A percentile compares a stretch with the other conserved stretches of the same genome.
phyloP scores from a whole-genome alignment of 129 eudicot genomes.

The Flaveria linearis region DNA sequence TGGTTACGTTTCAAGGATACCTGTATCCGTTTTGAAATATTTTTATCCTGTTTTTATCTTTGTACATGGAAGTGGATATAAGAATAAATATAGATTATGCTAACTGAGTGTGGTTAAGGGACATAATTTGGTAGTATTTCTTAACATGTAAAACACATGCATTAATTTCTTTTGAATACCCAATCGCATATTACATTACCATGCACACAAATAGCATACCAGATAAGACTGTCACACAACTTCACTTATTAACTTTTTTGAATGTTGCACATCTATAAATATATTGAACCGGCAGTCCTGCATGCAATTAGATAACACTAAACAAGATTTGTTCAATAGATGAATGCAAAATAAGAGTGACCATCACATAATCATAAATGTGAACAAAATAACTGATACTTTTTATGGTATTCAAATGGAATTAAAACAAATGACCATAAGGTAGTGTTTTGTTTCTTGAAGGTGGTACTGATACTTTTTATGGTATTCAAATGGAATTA shows the following conservation, averaged over 20 bases:
- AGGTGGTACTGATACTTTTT: neutral
- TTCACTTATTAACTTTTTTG: neutral
- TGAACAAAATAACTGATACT: neutral
- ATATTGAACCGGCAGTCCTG: too few relatives aligned
- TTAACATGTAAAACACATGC: neutral
- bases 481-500: neutral
- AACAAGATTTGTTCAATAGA: neutral
- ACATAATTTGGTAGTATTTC: neutral
- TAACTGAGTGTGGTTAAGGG: constrained; percentile 5
- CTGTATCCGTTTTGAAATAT: neutral
- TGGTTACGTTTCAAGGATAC: neutral
- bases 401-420: neutral
- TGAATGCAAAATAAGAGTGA: neutral
- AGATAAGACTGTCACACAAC: neutral
- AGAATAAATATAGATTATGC: neutral
- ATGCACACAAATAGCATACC: neutral
- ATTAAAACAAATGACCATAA: neutral
- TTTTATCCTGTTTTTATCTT: neutral
- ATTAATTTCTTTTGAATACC: neutral
- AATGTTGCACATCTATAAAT: neutral
- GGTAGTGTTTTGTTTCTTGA: neutral
- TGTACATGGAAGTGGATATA: neutral
- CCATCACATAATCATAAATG: neutral
- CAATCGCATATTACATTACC: neutral
- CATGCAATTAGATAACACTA: neutral